These are phyloP conservation scores for Capronia americana DNA, from an alignment of 2,329 filamentous ascomycete species.

Conservation along the genomic window DNA sequence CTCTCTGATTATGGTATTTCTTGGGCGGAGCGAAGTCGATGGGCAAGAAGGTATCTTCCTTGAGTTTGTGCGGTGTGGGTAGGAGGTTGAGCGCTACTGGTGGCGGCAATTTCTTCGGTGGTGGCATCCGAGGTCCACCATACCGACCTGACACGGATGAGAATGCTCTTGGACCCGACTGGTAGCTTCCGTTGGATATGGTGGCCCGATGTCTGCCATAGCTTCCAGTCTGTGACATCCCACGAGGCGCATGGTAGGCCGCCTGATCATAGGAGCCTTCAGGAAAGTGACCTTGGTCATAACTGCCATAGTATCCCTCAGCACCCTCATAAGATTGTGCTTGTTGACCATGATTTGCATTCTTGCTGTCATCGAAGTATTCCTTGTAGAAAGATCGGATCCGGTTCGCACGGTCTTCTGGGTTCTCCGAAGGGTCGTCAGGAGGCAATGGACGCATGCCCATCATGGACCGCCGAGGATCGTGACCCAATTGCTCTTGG, in stretches of 20 bases:
- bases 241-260: conserved; percentile 43
- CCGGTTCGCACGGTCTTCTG: conserved; percentile 91
- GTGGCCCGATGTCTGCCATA: conserved; percentile 37
- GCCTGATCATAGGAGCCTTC: conserved; percentile 46
- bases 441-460: conserved; percentile 84
- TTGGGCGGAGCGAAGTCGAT: conserved; percentile 87
- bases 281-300: conserved; percentile 45
- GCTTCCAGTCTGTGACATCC: conserved; percentile 50
- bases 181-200: conserved; percentile 47
- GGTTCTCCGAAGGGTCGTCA: conserved; percentile 84
- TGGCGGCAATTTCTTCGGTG: conserved; percentile 68
- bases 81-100: conserved; percentile 76
- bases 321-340: conserved; percentile 72
- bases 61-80: conserved; percentile 84
- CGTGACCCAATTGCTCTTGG: conserved; percentile 41
- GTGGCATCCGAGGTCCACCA: conserved; percentile 56
- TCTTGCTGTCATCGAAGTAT: conserved; percentile 82
- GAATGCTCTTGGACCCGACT: conserved; percentile 65
- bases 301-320: conserved; percentile 71
- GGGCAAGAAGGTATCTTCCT: conserved; percentile 77
- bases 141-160: conserved; percentile 65
- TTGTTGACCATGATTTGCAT: conserved; percentile 72
- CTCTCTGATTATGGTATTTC: conserved; percentile 68
- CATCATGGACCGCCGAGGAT: conserved; percentile 62
- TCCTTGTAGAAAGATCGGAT: conserved; percentile 99